Conservation (phyloP, 768 basidiomycete species). For the Collybia nuda region DNA sequence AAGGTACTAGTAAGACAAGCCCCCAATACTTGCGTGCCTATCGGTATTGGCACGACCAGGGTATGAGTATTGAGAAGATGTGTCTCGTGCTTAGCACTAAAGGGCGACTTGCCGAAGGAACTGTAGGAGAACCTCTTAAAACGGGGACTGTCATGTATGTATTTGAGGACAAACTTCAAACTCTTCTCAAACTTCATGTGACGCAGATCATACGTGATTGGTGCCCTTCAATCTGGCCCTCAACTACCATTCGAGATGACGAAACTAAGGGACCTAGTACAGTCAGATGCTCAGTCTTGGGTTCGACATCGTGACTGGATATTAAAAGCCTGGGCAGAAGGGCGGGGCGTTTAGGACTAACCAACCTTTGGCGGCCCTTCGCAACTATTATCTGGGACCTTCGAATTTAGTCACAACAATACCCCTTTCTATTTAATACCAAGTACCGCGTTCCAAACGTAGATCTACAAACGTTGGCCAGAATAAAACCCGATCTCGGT, state of each 20-base stretch:
- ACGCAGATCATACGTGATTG: constrained; percentile 29
- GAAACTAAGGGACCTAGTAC: constrained; percentile 26
- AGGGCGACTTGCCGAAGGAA: constrained; percentile 13
- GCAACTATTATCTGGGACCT: too few relatives aligned
- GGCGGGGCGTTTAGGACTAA: constrained; percentile 1
- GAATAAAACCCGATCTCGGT: too few relatives aligned
- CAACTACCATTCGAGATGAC: constrained; percentile 25
- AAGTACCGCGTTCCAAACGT: too few relatives aligned
- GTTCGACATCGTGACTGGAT: constrained; percentile 25
- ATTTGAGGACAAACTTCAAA: neutral
- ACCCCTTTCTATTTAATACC: too few relatives aligned
- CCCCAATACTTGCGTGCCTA: constrained; percentile 32
- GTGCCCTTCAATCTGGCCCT: constrained; percentile 26
- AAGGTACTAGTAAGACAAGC: constrained; percentile 10
- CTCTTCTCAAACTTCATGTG: neutral
- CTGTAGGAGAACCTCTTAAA: constrained; percentile 18
- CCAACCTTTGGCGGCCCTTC: too few relatives aligned
- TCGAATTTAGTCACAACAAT: too few relatives aligned
- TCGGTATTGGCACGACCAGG: constrained; percentile 27
- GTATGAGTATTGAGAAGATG: constrained; percentile 28
- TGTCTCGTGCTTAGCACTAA: constrained; percentile 23
- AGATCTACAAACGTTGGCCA: too few relatives aligned
- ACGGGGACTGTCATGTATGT: constrained; percentile 31
- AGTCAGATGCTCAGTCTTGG: constrained; percentile 30
- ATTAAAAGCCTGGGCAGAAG: constrained; percentile 11